These are phyloP conservation scores for Fusarium nanum DNA, from an alignment of 2,329 filamentous ascomycete species.

Conservation along the genomic window DNA sequence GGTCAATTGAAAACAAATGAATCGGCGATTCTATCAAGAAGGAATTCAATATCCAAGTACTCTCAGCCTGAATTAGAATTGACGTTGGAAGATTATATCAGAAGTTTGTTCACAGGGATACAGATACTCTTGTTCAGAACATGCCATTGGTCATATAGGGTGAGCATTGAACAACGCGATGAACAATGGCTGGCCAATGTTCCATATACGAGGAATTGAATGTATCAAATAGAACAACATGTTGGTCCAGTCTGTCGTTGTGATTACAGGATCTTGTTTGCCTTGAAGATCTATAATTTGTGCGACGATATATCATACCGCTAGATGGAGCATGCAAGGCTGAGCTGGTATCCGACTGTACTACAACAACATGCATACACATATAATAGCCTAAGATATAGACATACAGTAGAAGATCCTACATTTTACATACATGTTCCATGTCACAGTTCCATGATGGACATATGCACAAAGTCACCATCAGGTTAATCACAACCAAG, in stretches of 20 bases:
- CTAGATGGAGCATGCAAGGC: neutral
- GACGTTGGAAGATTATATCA: neutral
- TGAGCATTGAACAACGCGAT: neutral
- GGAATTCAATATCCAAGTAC: neutral
- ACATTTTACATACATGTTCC: neutral
- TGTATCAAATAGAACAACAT: neutral
- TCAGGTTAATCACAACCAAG: neutral
- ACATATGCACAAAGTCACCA: neutral
- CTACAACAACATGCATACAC: neutral
- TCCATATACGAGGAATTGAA: neutral
- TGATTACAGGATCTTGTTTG: neutral
- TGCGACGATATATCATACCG: neutral
- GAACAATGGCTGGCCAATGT: neutral
- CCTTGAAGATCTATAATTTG: neutral
- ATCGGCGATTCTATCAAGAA: neutral
- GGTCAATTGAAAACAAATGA: neutral
- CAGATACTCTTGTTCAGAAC: neutral
- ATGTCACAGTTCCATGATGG: neutral
- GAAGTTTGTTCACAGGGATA: neutral
- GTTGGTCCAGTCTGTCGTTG: neutral
- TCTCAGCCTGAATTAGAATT: neutral
- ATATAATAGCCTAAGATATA: neutral
- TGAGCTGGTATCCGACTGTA: slow-evolving; percentile 10
- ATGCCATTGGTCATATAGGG: neutral
- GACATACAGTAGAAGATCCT: neutral